Percentiles rank a stretch among this genome's conserved stretches.
Evolutionary conservation across 2,329 filamentous ascomycete genomes (phyloP).

Genomic region (Stenocarpella maydis): DNA sequence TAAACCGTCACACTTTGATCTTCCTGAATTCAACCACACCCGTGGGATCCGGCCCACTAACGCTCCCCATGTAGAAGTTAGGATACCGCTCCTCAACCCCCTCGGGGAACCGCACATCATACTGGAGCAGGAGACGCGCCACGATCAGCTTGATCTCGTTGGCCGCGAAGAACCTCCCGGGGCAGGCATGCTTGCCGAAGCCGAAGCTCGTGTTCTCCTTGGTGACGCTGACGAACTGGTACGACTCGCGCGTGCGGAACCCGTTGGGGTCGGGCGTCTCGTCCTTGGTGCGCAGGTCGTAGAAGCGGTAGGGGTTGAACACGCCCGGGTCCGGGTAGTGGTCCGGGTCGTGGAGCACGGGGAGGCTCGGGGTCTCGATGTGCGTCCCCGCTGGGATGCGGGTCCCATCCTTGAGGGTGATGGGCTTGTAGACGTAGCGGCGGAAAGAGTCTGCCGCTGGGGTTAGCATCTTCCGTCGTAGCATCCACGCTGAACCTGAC

Average conservation of each 20-base stretch:
- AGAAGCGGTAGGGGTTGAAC: conserved; percentile 49
- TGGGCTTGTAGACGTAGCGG: conserved; percentile 56
- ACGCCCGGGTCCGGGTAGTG: conserved; percentile 44
- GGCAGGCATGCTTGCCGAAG: conserved; percentile 46
- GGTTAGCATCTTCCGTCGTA: background rate
- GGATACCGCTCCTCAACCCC: conserved; percentile 27
- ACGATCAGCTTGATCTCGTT: conserved; percentile 41
- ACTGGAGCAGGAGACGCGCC: conserved; percentile 38
- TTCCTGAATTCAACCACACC: conserved; percentile 26
- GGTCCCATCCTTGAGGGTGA: conserved; percentile 60
- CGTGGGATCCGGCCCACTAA: conserved; percentile 17
- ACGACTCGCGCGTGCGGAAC: conserved; percentile 43
- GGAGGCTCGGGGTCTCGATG: conserved; percentile 47
- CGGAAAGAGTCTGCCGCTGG: conserved; percentile 48
- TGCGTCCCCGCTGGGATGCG: conserved; percentile 49
- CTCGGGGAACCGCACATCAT: conserved; percentile 31
- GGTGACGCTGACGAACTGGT: conserved; percentile 47
- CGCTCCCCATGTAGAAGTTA: conserved; percentile 20
- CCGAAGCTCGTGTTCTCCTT: conserved; percentile 46
- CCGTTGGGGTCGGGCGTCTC: conserved; percentile 37
- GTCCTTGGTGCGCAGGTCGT: conserved; percentile 42
- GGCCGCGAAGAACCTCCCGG: conserved; percentile 42
- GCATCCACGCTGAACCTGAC: conserved; percentile 30
- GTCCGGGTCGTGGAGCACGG: conserved; percentile 46
- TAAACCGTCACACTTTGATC: background rate